These are phyloP conservation scores for Exophiala aquamarina DNA, from an alignment of 2,329 filamentous ascomycete genomes.

Conservation along the genomic window DNA sequence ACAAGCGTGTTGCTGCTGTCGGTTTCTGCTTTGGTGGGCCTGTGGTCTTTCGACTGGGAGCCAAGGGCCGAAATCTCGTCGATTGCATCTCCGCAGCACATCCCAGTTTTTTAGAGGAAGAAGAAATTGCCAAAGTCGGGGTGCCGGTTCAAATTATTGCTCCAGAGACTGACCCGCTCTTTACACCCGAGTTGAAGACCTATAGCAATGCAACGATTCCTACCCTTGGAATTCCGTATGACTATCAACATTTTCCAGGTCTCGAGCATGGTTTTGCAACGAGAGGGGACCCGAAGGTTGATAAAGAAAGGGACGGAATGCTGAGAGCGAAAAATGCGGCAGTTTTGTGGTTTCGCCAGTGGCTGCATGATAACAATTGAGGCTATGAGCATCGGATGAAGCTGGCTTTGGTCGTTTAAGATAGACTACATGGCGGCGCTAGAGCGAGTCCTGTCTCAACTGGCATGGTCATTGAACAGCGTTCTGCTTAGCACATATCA, in stretches of 20 bases:
- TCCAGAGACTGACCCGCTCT: conserved; percentile 49
- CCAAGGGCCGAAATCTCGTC: conserved; percentile 42
- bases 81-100: conserved; percentile 49
- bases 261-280: conserved; percentile 48
- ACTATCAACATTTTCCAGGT: conserved; percentile 54
- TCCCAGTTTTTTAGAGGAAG: conserved; percentile 43
- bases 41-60: conserved; percentile 49
- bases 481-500: too few relatives aligned
- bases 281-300: conserved; percentile 41
- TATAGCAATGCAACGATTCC: conserved; percentile 42
- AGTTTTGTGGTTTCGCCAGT: conserved; percentile 44
- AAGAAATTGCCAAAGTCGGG: conserved; percentile 46
- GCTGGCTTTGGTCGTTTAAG: too few relatives aligned
- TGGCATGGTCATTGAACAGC: too few relatives aligned
- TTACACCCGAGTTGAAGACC: conserved; percentile 47
- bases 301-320: conserved; percentile 46
- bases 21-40: conserved; percentile 50
- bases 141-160: conserved; percentile 54
- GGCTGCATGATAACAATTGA: too few relatives aligned
- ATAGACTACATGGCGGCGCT: too few relatives aligned
- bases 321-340: conserved; percentile 49
- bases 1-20: conserved; percentile 44
- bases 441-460: too few relatives aligned
- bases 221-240: conserved; percentile 42
- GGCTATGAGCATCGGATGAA: too few relatives aligned